A percentile compares a stretch with the other conserved stretches of the same genome.
These are phyloP conservation scores for Phyllosticta citriasiana DNA, from an alignment of 2,329 filamentous ascomycete species.

Conservation along the genomic window DNA sequence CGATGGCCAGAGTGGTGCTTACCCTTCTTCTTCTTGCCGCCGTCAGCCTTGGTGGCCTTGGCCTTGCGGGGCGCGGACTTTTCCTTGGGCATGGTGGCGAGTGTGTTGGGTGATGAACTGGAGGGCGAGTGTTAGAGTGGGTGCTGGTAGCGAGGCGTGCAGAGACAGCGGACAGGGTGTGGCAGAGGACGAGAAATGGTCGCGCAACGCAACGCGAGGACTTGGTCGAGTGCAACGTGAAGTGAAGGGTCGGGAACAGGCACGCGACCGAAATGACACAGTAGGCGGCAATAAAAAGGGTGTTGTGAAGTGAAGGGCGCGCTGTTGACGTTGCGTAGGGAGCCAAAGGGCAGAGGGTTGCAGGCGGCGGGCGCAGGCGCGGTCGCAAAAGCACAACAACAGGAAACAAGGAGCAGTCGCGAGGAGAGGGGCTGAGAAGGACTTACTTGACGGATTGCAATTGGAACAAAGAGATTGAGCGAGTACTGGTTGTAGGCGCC, in stretches of 20 bases:
- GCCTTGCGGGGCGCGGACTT: constrained; percentile 52
- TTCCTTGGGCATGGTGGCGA: constrained; percentile 54
- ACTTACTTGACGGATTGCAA: constrained; percentile 18
- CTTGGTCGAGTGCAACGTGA: background rate
- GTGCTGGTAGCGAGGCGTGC: background rate
- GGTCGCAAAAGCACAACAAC: constrained; percentile 10
- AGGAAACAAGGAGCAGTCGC: constrained; percentile 1
- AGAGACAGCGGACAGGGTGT: background rate
- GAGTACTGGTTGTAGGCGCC: background rate
- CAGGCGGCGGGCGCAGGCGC: constrained; percentile 7
- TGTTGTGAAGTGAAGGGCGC: background rate
- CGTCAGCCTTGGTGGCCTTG: constrained; percentile 44
- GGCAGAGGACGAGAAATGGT: constrained; percentile 6
- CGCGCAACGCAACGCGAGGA: background rate
- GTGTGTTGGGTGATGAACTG: background rate
- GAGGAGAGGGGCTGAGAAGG: background rate
- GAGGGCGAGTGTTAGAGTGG: background rate
- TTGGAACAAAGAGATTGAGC: constrained; percentile 6
- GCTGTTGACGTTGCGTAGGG: background rate
- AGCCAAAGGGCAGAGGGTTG: background rate
- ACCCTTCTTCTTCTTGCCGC: constrained; percentile 66
- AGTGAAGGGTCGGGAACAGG: background rate
- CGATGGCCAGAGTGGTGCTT: constrained; percentile 18
- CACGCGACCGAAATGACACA: constrained; percentile 1
- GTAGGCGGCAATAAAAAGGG: background rate